Conservation (phyloP, 768 basidiomycete species). For the Pleurotus djamor region DNA sequence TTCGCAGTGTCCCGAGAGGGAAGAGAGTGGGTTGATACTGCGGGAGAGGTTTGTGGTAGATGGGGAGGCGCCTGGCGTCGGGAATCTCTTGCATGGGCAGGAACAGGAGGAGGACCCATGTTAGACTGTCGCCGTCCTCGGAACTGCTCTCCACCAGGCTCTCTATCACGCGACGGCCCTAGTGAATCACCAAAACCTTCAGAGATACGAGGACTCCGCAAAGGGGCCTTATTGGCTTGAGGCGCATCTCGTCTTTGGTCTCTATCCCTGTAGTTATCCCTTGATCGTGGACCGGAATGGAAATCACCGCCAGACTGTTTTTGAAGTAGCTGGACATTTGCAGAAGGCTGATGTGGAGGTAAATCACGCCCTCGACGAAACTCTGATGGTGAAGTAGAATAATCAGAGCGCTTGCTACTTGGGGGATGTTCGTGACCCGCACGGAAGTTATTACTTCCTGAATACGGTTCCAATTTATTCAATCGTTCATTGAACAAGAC, state of each 20-base stretch:
- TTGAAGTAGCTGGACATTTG: constrained; percentile 57
- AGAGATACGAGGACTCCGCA: constrained; percentile 31
- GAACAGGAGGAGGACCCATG: constrained; percentile 55
- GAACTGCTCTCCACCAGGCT: neutral
- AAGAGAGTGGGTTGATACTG: constrained; percentile 27
- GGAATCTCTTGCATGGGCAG: constrained; percentile 36
- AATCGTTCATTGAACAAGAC: constrained; percentile 95
- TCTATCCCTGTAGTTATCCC: constrained; percentile 7
- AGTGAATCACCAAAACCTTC: constrained; percentile 21
- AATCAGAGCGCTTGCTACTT: constrained; percentile 43
- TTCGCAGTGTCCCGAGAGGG: constrained; percentile 42
- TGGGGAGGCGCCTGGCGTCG: constrained; percentile 61
- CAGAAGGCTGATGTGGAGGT: constrained; percentile 34
- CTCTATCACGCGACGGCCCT: constrained; percentile 14
- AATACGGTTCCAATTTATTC: constrained; percentile 84
- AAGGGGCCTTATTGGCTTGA: constrained; percentile 32
- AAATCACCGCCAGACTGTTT: constrained; percentile 39
- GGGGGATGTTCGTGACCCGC: constrained; percentile 36
- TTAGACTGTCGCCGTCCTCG: constrained; percentile 22
- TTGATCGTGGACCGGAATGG: neutral
- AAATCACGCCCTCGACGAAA: constrained; percentile 43
- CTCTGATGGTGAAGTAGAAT: constrained; percentile 33
- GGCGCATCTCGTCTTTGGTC: constrained; percentile 17
- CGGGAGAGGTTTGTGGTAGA: constrained; percentile 33
- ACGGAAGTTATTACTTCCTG: constrained; percentile 35